Evolutionary conservation across 345 rosid genomes (phyloP), one percentile per base, ranked within the genome.

Genomic region (Salix exigua): DNA sequence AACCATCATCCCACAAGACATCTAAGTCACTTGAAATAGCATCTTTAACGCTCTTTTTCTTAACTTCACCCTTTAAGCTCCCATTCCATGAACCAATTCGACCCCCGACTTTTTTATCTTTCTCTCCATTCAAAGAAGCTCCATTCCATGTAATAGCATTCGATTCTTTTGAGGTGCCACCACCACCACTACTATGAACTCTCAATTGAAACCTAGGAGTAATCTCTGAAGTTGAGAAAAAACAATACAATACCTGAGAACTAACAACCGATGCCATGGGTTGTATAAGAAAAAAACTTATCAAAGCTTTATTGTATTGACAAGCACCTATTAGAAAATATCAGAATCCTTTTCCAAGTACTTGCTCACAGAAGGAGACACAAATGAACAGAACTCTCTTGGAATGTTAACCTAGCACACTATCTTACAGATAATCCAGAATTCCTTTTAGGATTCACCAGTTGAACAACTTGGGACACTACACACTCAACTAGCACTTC

Each of bases 1-100:
- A 95, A 21, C 94, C 99, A 88, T 95, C 97, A 78, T 95, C 92
- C 99, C 99, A 95, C 71, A 88, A 79, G 63, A 83, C 78, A 77
- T 88, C 87, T 84, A 95, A 75, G 53, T 81, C 82, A 26, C 83
- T 68, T 6, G 83, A 68, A 76, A 77, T 76, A 66, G 4, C 85
- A 35, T 87, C 83, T 71, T 78, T 80, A 63, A 61, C 78, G 72
- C 67, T 21, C 75, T 64, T 83, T 68, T 72, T 80, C 82, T 70
- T 83, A 25, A 30, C 62, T 50, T 70, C 75, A 48, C 76, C 46
- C 42, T 83, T 80, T 26, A 75, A 66, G 26, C 79, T 82, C 73
- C 83, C 82, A 75, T 88, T 80, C 74, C 80, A 80, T 70, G 71
- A 85, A 75, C 74, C 83, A 18, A 72, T 30, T 75, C 78, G 53